phyloP scores from a whole-genome alignment of 2,329 filamentous ascomycete genomes.

The Cytospora schulzeri region DNA sequence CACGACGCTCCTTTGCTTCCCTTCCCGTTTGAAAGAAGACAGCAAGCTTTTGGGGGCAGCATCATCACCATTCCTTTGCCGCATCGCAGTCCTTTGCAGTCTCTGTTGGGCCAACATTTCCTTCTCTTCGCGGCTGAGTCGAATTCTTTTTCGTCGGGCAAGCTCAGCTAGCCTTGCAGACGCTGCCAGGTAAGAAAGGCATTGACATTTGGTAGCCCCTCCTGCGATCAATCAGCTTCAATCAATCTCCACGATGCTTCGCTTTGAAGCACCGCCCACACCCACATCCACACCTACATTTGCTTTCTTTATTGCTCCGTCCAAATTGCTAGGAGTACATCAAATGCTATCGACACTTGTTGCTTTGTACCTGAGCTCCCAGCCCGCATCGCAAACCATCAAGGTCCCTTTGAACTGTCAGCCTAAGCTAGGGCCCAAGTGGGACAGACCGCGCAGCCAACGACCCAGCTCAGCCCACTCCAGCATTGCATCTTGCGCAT shows the following conservation, averaged over 20 bases:
- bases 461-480: neutral
- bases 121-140: neutral
- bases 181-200: slow-evolving; percentile 20
- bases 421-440: slow-evolving; percentile 12
- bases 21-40: slow-evolving; percentile 17
- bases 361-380: neutral
- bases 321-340: neutral
- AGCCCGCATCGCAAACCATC: neutral
- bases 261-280: slow-evolving; percentile 12
- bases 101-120: slow-evolving; percentile 5
- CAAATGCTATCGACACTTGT: neutral
- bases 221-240: slow-evolving; percentile 19
- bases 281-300: neutral
- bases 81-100: slow-evolving; percentile 18
- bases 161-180: slow-evolving; percentile 17
- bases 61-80: slow-evolving; percentile 21
- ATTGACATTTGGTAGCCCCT: slow-evolving; percentile 17
- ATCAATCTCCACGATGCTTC: slow-evolving; percentile 16
- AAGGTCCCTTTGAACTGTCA: neutral
- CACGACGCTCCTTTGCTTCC: slow-evolving; percentile 20
- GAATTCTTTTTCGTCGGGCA: neutral
- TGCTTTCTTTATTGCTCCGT: slow-evolving; percentile 5
- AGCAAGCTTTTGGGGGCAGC: slow-evolving; percentile 17
- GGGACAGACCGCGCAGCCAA: neutral
- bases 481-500: neutral